phyloP scores from a whole-genome alignment of 2,329 filamentous ascomycete species.

The Aspergillus fructus region DNA sequence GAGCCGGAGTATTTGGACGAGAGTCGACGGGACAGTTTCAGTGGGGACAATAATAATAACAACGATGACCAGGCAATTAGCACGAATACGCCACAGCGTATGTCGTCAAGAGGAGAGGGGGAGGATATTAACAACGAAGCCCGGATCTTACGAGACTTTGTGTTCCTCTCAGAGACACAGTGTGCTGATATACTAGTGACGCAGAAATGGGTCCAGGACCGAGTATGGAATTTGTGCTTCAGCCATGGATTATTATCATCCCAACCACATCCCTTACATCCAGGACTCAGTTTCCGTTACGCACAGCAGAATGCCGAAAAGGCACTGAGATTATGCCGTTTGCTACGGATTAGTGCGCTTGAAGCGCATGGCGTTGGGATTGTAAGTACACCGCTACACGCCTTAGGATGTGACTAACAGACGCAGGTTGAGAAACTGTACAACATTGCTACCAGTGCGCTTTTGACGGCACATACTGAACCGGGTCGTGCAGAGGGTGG shows the following conservation, averaged over 20 bases:
- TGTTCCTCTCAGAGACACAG: conserved; percentile 36
- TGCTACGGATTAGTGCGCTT: conserved; percentile 37
- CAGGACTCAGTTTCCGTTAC: conserved; percentile 39
- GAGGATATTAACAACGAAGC: conserved; percentile 17
- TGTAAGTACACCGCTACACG: conserved; percentile 22
- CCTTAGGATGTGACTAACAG: not conserved
- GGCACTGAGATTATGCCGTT: conserved; percentile 35
- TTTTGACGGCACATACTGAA: conserved; percentile 27
- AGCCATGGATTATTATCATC: conserved; percentile 39
- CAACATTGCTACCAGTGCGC: conserved; percentile 37
- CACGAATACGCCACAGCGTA: too few species aligned
- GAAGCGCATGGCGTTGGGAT: conserved; percentile 44
- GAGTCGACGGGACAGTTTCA: too few species aligned
- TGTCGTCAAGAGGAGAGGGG: conserved; percentile 22
- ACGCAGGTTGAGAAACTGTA: conserved; percentile 40
- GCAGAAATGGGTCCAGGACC: conserved; percentile 46
- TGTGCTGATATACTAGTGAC: conserved; percentile 44
- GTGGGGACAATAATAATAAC: too few species aligned
- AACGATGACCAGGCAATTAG: too few species aligned
- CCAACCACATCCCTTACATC: conserved; percentile 32
- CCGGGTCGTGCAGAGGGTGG: too few species aligned
- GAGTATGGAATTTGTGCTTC: conserved; percentile 43
- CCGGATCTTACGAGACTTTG: conserved; percentile 16
- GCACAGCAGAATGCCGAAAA: conserved; percentile 36
- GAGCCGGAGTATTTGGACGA: conserved; percentile 16